Evolutionary conservation across 169 alveolate genomes (phyloP).

Genomic region (Babesia gibsoni): DNA sequence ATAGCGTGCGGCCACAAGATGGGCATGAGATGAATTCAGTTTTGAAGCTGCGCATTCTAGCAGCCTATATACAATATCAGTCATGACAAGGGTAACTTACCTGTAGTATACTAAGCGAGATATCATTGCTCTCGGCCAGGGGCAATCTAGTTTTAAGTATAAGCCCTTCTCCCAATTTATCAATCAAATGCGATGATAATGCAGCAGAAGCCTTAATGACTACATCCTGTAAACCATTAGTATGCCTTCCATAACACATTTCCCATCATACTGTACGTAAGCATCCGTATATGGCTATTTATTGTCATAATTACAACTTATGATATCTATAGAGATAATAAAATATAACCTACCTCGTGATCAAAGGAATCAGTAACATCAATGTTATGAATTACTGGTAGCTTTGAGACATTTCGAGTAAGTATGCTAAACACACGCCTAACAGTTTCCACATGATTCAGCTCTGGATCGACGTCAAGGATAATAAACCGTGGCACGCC

Average conservation of each 20-base stretch:
- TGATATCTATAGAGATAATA: neutral
- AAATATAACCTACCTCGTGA: slow-evolving; percentile 32
- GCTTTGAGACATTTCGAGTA: slow-evolving; percentile 17
- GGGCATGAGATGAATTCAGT: slow-evolving; percentile 88
- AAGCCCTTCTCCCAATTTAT: slow-evolving; percentile 60
- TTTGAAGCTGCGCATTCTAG: slow-evolving; percentile 81
- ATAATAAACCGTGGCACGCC: slow-evolving; percentile 44
- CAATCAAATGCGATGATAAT: slow-evolving; percentile 36
- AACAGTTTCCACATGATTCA: slow-evolving; percentile 42
- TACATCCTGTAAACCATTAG: slow-evolving; percentile 57
- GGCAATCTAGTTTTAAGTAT: slow-evolving; percentile 35
- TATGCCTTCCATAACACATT: too few species aligned
- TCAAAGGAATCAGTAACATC: slow-evolving; percentile 37
- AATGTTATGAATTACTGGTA: slow-evolving; percentile 53
- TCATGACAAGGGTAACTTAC: neutral
- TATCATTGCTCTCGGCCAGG: slow-evolving; percentile 31
- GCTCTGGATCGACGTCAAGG: slow-evolving; percentile 37
- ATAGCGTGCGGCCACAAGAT: slow-evolving; percentile 86
- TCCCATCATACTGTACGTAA: too few species aligned
- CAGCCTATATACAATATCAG: slow-evolving; percentile 58
- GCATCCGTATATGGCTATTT: too few species aligned
- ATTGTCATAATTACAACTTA: too few species aligned
- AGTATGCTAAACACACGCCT: slow-evolving; percentile 44
- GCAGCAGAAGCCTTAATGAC: slow-evolving; percentile 28
- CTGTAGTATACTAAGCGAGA: slow-evolving; percentile 49